Evolutionary conservation across 768 basidiomycete species (phyloP).

Genomic region (Amanita subjunquillea): DNA sequence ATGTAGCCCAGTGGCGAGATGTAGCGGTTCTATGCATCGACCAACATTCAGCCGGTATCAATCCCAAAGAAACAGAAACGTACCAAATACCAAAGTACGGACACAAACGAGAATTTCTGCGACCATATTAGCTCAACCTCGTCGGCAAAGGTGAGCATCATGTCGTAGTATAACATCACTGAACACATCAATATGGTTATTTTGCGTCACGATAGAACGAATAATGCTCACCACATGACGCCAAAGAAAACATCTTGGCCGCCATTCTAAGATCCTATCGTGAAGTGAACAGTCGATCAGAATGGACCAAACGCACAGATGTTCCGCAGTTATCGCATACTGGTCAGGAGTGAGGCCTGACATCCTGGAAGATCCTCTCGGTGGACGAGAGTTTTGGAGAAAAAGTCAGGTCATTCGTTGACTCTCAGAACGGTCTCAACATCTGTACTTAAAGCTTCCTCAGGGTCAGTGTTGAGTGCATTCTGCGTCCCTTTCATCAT

Average conservation of each 20-base stretch:
- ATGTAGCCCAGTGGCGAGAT: conserved; percentile 24
- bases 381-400: not conserved
- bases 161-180: conserved; percentile 30
- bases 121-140: conserved; percentile 27
- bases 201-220: not conserved
- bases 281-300: not conserved
- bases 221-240: conserved; percentile 21
- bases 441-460: not conserved
- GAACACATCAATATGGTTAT: not conserved
- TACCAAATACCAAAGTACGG: conserved; percentile 21
- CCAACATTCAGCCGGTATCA: not conserved
- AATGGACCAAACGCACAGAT: conserved; percentile 9
- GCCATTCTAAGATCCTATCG: conserved; percentile 15
- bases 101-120: conserved; percentile 17
- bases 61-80: not conserved
- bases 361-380: not conserved
- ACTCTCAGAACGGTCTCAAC: not conserved
- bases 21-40: conserved; percentile 23
- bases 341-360: conserved; percentile 7
- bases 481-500: no score
- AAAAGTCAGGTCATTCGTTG: not conserved
- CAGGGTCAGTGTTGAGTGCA: not conserved
- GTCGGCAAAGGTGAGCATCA: conserved; percentile 22
- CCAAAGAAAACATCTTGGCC: conserved; percentile 26
- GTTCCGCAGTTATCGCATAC: conserved; percentile 8